These are phyloP conservation scores for Sicyos edulis DNA, from an alignment of 306 rosid species.

Conservation along the genomic window DNA sequence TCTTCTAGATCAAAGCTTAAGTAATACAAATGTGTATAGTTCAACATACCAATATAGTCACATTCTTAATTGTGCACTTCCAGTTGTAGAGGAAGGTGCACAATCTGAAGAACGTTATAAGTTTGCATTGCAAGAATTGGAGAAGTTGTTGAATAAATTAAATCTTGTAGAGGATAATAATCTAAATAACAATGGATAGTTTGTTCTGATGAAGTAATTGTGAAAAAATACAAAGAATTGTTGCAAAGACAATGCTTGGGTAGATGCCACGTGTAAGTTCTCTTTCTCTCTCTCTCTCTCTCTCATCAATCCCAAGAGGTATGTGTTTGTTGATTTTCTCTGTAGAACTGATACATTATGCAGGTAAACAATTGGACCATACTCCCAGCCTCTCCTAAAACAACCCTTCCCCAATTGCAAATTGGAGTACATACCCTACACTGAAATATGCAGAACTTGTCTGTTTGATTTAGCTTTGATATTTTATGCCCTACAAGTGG, in stretches of 20 bases:
- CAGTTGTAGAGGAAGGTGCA: conserved; percentile 56
- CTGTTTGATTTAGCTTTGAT: conserved; percentile 2
- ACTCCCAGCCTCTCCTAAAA: conserved; percentile 5
- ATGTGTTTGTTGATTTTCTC: neutral
- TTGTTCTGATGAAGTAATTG: conserved; percentile 9
- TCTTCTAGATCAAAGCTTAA: conserved; percentile 27
- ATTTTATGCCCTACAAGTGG: neutral
- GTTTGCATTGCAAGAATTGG: conserved; percentile 54
- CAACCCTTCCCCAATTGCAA: neutral
- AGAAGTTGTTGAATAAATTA: conserved; percentile 50
- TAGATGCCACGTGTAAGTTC: neutral
- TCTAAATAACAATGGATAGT: conserved; percentile 28
- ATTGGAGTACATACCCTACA: neutral
- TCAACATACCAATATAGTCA: conserved; percentile 34
- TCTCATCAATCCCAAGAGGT: neutral
- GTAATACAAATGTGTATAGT: conserved; percentile 25
- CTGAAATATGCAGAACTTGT: neutral
- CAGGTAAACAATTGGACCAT: neutral
- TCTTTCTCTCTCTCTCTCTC: conserved; percentile 12
- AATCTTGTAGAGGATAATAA: conserved; percentile 33
- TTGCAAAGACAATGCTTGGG: neutral
- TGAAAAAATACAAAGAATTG: conserved; percentile 12
- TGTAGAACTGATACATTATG: neutral
- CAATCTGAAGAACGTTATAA: conserved; percentile 53
- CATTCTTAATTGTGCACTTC: conserved; percentile 50